Conservation (phyloP, 768 basidiomycete species). For the Baorangia bicolor region DNA sequence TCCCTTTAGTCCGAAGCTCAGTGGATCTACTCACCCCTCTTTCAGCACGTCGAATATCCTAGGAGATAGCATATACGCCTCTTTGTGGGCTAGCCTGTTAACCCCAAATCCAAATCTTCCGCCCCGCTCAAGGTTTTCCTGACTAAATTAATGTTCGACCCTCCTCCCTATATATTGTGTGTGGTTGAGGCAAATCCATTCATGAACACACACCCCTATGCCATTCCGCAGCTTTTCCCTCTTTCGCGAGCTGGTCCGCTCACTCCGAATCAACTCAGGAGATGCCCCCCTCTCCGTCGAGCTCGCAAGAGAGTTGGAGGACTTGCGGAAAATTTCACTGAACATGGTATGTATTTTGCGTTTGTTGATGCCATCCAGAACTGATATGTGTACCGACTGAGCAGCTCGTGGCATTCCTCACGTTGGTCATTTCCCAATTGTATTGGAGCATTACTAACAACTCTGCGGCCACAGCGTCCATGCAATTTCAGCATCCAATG, state of each 20-base stretch:
- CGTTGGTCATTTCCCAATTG: conserved; percentile 14
- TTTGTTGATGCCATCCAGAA: neutral
- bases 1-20: neutral
- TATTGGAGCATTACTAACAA: neutral
- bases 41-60: neutral
- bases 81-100: neutral
- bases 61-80: neutral
- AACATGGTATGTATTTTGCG: conserved; percentile 15
- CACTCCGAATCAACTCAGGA: neutral
- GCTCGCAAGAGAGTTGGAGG: conserved; percentile 20
- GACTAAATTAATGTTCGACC: neutral
- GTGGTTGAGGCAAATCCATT: neutral
- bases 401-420: conserved; percentile 30
- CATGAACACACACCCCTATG: conserved; percentile 5
- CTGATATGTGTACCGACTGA: neutral
- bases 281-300: conserved; percentile 10
- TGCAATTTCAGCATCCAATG: conserved; percentile 18
- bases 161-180: conserved; percentile 9
- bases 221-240: neutral
- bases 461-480: conserved; percentile 18
- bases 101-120: neutral
- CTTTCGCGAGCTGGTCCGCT: neutral
- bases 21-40: neutral
- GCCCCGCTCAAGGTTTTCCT: neutral
- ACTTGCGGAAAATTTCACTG: conserved; percentile 22